phyloP scores from a whole-genome alignment of 208 protist genomes.

The Kentomonas sorsogonicus region DNA sequence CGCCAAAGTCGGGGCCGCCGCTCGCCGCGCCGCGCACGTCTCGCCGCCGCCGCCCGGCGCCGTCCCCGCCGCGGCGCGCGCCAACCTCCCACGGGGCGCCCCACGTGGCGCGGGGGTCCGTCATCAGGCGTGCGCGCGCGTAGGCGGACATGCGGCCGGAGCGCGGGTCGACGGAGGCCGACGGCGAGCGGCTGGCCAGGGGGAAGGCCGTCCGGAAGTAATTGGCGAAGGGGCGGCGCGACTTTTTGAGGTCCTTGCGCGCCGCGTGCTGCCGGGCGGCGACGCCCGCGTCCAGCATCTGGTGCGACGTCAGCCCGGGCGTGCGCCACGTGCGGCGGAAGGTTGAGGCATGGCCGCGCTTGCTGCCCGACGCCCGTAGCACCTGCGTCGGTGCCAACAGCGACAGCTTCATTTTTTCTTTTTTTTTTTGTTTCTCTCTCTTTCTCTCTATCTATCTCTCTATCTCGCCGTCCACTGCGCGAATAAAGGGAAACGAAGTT shows the following conservation, averaged over 20 bases:
- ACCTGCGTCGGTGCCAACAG: no score
- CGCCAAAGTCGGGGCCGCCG: constrained; percentile 47
- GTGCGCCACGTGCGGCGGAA: constrained; percentile 51
- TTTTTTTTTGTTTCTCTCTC: no score
- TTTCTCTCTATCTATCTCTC: no score
- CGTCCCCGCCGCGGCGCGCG: no score
- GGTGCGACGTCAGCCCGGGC: constrained; percentile 53
- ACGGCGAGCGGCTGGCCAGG: constrained; percentile 28
- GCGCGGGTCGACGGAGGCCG: background rate
- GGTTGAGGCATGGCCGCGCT: no score
- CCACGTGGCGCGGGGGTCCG: constrained; percentile 44
- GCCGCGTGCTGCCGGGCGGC: constrained; percentile 60
- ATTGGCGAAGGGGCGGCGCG: constrained; percentile 62
- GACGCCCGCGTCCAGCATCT: constrained; percentile 76
- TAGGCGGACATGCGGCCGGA: constrained; percentile 41
- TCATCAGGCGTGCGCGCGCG: constrained; percentile 52
- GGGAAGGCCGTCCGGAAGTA: constrained; percentile 74
- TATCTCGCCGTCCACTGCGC: no score
- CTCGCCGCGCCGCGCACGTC: constrained; percentile 14
- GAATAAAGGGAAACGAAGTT: no score
- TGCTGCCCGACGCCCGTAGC: no score
- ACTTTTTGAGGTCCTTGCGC: constrained; percentile 66
- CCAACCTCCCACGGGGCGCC: constrained; percentile 66
- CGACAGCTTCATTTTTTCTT: no score
- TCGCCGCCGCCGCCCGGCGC: no score